A percentile compares a stretch with the other conserved stretches of the same genome.
These are phyloP conservation scores for Fusarium penzigii DNA, from an alignment of 2,329 filamentous ascomycete species.

Conservation along the genomic window DNA sequence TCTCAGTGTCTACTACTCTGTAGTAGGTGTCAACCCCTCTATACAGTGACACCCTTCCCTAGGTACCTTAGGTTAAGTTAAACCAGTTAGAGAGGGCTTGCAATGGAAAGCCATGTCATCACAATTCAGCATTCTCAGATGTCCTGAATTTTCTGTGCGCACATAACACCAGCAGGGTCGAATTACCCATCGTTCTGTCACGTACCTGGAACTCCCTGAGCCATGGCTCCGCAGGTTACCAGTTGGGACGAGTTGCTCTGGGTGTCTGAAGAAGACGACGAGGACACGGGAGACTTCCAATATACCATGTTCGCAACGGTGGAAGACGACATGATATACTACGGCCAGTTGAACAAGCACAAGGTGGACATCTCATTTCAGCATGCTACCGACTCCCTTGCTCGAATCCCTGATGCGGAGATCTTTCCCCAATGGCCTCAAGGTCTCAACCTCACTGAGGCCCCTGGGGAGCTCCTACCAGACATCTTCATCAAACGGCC, in stretches of 20 bases:
- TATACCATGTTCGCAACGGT: slow-evolving; percentile 25
- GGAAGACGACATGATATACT: slow-evolving; percentile 24
- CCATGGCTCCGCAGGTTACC: slow-evolving; percentile 5
- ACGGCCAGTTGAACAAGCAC: slow-evolving; percentile 8
- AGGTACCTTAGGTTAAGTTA: too few relatives aligned
- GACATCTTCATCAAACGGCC: slow-evolving; percentile 14
- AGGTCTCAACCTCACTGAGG: slow-evolving; percentile 4
- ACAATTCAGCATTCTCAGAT: not conserved
- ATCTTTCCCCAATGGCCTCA: slow-evolving; percentile 13
- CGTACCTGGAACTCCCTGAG: not conserved
- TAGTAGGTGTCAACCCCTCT: too few relatives aligned
- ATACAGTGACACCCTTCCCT: too few relatives aligned
- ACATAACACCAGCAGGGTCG: not conserved
- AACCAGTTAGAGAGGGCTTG: not conserved
- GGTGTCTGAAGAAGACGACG: slow-evolving; percentile 14
- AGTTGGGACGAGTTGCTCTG: slow-evolving; percentile 11
- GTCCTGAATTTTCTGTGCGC: not conserved
- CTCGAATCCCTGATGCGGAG: slow-evolving; percentile 1
- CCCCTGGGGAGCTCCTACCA: slow-evolving; percentile 1
- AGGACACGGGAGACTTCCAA: slow-evolving; percentile 15
- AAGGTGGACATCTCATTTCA: slow-evolving; percentile 10
- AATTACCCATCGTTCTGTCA: not conserved
- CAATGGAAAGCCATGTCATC: not conserved
- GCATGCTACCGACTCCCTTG: slow-evolving; percentile 6
- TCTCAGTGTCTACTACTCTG: too few relatives aligned